phyloP scores from a whole-genome alignment of 1,284 basidiomycete species.

The Boletellus deceptivus region DNA sequence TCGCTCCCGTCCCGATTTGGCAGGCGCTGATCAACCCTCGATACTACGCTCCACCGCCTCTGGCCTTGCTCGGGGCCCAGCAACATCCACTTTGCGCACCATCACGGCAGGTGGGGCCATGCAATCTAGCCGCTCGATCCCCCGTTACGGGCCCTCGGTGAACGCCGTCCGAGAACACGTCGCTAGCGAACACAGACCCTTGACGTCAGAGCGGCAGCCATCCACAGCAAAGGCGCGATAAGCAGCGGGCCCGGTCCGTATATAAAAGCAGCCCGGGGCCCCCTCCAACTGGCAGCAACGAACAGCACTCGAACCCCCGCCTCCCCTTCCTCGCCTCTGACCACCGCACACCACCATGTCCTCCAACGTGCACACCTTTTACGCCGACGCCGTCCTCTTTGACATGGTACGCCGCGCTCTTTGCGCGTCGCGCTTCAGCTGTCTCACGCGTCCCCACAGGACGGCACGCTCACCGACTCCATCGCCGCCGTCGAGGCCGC shows the following conservation, averaged over 20 bases:
- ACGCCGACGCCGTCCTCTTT: constrained; percentile 65
- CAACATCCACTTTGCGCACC: neutral
- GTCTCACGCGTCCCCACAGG: constrained; percentile 40
- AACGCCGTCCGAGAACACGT: neutral
- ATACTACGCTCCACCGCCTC: no score
- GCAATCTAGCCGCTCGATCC: neutral
- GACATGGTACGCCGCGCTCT: constrained; percentile 56
- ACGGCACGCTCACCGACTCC: constrained; percentile 73
- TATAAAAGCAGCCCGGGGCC: constrained; percentile 23
- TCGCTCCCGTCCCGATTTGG: no score
- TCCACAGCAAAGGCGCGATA: constrained; percentile 2
- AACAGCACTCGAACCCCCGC: constrained; percentile 12
- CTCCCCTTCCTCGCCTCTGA: neutral
- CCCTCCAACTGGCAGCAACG: no score
- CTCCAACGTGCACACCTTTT: constrained; percentile 36
- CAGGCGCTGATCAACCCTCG: no score
- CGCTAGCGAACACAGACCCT: constrained; percentile 20
- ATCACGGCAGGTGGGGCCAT: constrained; percentile 10
- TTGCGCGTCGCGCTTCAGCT: neutral
- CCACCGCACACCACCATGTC: constrained; percentile 22
- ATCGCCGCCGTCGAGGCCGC: constrained; percentile 78
- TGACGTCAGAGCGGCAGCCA: constrained; percentile 28
- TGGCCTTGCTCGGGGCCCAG: no score
- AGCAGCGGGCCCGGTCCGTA: constrained; percentile 7
- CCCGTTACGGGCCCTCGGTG: constrained; percentile 10